Percentiles rank a stretch among this genome's conserved stretches.
Evolutionary conservation across 768 basidiomycete genomes (phyloP).

Genomic region (Porphyrellus cyaneotinctus): DNA sequence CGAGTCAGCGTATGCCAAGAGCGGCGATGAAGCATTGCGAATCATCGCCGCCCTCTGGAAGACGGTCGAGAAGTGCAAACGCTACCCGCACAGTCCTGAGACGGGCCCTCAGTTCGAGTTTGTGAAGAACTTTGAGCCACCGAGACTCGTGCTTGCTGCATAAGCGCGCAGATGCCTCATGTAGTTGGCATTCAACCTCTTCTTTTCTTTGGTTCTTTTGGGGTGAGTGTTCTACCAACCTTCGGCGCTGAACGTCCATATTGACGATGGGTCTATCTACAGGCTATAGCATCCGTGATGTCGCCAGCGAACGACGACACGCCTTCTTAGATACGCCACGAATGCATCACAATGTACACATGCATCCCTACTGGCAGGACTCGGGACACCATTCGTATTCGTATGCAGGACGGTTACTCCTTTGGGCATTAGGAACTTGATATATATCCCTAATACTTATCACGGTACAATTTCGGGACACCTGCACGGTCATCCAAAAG

Average conservation of each 20-base stretch:
- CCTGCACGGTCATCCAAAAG: background rate
- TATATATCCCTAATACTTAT: conserved; percentile 23
- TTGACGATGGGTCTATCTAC: background rate
- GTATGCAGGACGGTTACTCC: background rate
- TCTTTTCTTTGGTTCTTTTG: background rate
- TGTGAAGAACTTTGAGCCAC: conserved; percentile 52
- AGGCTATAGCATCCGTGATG: conserved; percentile 3
- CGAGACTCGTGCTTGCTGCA: conserved; percentile 18
- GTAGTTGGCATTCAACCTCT: background rate
- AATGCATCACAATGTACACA: conserved; percentile 27
- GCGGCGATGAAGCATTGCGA: conserved; percentile 60
- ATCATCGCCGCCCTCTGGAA: conserved; percentile 70
- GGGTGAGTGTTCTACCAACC: conserved; percentile 3
- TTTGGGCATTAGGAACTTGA: conserved; percentile 6
- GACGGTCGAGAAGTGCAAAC: conserved; percentile 70
- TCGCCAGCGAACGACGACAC: background rate
- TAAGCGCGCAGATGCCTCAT: conserved; percentile 3
- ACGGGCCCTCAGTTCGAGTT: conserved; percentile 77
- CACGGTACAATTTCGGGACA: conserved; percentile 9
- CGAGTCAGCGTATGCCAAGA: conserved; percentile 55
- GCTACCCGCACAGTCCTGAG: conserved; percentile 75
- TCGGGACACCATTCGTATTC: background rate
- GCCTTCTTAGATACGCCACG: conserved; percentile 7
- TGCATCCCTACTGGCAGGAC: conserved; percentile 22
- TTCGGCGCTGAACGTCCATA: background rate